Percentiles rank a stretch among this genome's conserved stretches.
Evolutionary conservation across 2,329 filamentous ascomycete genomes (phyloP).

Genomic region (Sporothrix inflata): DNA sequence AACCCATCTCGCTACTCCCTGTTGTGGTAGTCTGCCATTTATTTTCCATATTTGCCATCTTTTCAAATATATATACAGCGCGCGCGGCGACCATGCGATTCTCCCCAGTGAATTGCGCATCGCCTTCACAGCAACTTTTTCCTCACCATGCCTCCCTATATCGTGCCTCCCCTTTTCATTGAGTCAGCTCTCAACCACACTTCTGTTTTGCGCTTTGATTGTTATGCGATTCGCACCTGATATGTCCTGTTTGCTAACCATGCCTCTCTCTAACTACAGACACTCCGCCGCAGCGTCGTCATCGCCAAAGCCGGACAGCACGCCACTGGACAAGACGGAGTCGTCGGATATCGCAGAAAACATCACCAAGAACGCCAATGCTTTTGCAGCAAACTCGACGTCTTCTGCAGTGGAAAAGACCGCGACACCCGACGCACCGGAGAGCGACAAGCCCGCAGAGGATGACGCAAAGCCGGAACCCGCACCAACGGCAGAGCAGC

Average conservation of each 20-base stretch:
- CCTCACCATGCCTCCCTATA: too few relatives aligned
- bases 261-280: not conserved
- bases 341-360: not conserved
- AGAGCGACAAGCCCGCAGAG: not conserved
- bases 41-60: not conserved
- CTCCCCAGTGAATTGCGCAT: not conserved
- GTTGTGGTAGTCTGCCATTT: not conserved
- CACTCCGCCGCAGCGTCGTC: not conserved
- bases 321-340: not conserved
- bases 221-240: not conserved
- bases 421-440: not conserved
- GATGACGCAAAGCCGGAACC: not conserved
- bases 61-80: not conserved
- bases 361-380: conserved; percentile 26
- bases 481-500: not conserved
- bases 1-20: not conserved
- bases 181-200: not conserved
- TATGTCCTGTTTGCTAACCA: not conserved
- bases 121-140: not conserved
- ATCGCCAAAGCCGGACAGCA: not conserved
- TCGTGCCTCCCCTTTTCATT: not conserved
- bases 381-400: conserved; percentile 25
- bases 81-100: not conserved
- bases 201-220: not conserved
- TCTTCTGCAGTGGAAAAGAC: not conserved